Evolutionary conservation across 108 stramenopile species (phyloP), one percentile per base, ranked within the genome.

Genomic region (Hondaea fermentalgiana): DNA sequence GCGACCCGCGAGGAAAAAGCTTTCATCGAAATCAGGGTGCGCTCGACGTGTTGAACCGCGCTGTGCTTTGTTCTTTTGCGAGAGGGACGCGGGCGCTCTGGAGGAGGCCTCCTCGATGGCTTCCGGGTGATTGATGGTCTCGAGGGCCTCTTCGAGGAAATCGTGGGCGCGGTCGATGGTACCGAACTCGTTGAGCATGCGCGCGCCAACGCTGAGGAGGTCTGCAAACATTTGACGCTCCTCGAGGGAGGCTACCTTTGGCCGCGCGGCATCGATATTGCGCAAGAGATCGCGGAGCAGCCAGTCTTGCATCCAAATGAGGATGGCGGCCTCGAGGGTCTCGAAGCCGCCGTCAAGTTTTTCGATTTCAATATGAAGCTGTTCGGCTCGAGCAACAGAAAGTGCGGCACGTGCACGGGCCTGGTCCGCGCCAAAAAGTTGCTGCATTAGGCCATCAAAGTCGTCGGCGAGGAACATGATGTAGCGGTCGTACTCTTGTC

Each of bases 391-490:
- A 8, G 64, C 64, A 10, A 69, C 64, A 0, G 64, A 69, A 23
- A 69, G 35, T 10, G 64, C 64, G 42, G 64, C 64, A 23, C 64
- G 64, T 17, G 64, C 64, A 17, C 64, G 64, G 17, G 64, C 25
- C 42, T 69, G 64, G 5, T 83, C 76, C 49, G 51, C 76, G 51
- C 49, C 76, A 47, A 83, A 83, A 35, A 83, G n/a, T 35, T 83
- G 76, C 28, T 53, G 51, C 45, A 83, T 47, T 0, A 83, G 25
- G 45, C 76, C 76, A 45, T 83, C 76, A 12, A 53, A 53, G 76
- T 83, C 76, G n/a, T 83, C 49, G n/a, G 76, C 76, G 49, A 83
- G 76, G n/a, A 53, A 53, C 19, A 53, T 47, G 51, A 83, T 83
- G 51, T 53, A 53, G n/a, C 76, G 45, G 1, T 83, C 51, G 76